phyloP scores from a whole-genome alignment of 148 eudicot species.

The Polygonum aviculare region DNA sequence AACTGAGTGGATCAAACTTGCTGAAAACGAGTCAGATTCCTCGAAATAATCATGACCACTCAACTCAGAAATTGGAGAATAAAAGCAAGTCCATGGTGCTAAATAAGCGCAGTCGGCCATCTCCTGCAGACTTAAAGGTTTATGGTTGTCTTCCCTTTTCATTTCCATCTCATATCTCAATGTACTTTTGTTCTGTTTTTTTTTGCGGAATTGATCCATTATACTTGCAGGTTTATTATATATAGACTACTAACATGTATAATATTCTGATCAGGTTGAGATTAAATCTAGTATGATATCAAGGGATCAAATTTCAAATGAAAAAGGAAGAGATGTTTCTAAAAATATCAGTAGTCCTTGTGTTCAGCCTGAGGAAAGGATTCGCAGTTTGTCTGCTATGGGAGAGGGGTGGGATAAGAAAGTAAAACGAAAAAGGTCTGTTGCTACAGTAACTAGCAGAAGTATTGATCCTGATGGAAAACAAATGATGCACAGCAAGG shows the following conservation, averaged over 20 bases:
- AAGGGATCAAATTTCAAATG: slow-evolving; percentile 25
- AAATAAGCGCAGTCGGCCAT: slow-evolving; percentile 39
- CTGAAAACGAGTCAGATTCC: slow-evolving; percentile 30
- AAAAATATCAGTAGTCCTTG: slow-evolving; percentile 17
- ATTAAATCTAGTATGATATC: slow-evolving; percentile 20
- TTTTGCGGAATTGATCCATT: neutral
- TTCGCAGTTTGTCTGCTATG: slow-evolving; percentile 33
- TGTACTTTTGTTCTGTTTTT: neutral
- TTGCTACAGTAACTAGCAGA: slow-evolving; percentile 28
- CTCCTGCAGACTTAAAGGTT: slow-evolving; percentile 33
- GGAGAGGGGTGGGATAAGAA: slow-evolving; percentile 51
- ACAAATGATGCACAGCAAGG: slow-evolving; percentile 23
- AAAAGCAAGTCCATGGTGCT: slow-evolving; percentile 20
- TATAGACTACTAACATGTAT: neutral
- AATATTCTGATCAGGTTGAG: slow-evolving; percentile 25
- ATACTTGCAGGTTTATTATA: neutral
- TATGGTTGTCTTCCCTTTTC: slow-evolving; percentile 6
- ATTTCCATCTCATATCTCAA: neutral
- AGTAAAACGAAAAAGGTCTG: slow-evolving; percentile 44
- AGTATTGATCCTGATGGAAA: slow-evolving; percentile 25
- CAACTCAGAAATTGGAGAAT: slow-evolving; percentile 34
- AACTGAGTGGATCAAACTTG: slow-evolving; percentile 29
- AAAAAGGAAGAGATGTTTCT: slow-evolving; percentile 22
- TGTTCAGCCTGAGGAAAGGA: slow-evolving; percentile 39
- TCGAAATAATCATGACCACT: slow-evolving; percentile 26